These are phyloP conservation scores for Hypericum androsaemum DNA, from an alignment of 345 rosid genomes.

Conservation along the genomic window DNA sequence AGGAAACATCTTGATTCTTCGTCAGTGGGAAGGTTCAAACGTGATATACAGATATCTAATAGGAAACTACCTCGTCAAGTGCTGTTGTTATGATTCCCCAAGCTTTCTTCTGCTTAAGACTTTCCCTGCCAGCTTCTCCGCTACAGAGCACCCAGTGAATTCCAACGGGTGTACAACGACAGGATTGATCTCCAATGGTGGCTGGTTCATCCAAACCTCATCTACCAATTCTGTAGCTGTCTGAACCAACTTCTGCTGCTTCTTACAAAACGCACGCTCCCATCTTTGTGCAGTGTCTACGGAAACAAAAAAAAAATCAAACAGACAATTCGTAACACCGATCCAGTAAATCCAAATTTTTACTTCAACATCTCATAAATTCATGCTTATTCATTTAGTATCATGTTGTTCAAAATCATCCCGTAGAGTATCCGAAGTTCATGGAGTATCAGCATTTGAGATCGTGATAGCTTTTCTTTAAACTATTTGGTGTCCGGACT, in stretches of 20 bases:
- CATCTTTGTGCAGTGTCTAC: constrained; percentile 77
- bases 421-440: too few relatives aligned
- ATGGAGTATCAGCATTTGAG: too few relatives aligned
- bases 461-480: too few relatives aligned
- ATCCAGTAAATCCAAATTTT: background rate
- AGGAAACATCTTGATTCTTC: constrained; percentile 3
- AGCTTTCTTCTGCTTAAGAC: constrained; percentile 43
- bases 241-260: constrained; percentile 57
- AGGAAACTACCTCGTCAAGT: constrained; percentile 68
- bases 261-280: constrained; percentile 50
- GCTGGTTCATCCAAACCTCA: constrained; percentile 70
- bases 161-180: constrained; percentile 59
- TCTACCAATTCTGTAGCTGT: constrained; percentile 72
- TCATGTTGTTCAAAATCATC: too few relatives aligned
- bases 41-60: background rate
- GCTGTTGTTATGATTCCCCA: constrained; percentile 58
- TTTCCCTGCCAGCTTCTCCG: constrained; percentile 58
- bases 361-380: background rate
- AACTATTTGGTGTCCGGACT: too few relatives aligned
- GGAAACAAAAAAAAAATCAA: constrained; percentile 30
- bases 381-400: too few relatives aligned
- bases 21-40: background rate
- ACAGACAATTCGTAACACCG: too few relatives aligned
- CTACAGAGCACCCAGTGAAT: constrained; percentile 55
- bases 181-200: constrained; percentile 47